phyloP scores from a whole-genome alignment of 1,284 basidiomycete genomes.

The Sanghuangporus sanghuang region DNA sequence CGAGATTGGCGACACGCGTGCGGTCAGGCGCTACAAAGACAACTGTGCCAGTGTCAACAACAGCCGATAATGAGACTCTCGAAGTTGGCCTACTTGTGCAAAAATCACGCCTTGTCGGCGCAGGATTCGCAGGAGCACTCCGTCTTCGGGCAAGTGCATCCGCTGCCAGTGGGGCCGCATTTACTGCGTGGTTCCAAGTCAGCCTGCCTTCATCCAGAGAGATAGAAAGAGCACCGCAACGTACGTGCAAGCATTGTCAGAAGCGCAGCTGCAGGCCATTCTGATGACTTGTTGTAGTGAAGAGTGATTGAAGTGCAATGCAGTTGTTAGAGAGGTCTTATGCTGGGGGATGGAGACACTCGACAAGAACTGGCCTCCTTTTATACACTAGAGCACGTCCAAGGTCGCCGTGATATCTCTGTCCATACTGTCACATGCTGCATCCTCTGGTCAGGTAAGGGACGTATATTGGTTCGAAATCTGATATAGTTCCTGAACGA shows the following conservation, averaged over 20 bases:
- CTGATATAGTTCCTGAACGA: not conserved
- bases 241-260: not conserved
- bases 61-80: not conserved
- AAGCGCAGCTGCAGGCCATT: conserved; percentile 6
- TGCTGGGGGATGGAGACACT: not conserved
- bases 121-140: conserved; percentile 8
- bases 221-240: not conserved
- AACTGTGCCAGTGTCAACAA: not conserved
- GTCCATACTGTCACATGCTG: not conserved
- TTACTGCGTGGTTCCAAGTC: not conserved
- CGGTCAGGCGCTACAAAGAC: not conserved
- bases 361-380: not conserved
- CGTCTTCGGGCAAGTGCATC: conserved; percentile 9
- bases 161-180: conserved; percentile 1
- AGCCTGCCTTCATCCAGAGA: not conserved
- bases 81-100: not conserved
- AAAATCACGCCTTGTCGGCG: not conserved
- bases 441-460: not conserved
- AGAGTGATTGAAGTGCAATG: not conserved
- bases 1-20: not conserved
- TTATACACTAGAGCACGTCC: not conserved
- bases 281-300: not conserved
- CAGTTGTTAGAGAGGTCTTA: not conserved
- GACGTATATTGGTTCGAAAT: not conserved
- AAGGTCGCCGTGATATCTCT: not conserved